phyloP scores from a whole-genome alignment of 176 grass and related monocot species.

The Paspalum notatum region DNA sequence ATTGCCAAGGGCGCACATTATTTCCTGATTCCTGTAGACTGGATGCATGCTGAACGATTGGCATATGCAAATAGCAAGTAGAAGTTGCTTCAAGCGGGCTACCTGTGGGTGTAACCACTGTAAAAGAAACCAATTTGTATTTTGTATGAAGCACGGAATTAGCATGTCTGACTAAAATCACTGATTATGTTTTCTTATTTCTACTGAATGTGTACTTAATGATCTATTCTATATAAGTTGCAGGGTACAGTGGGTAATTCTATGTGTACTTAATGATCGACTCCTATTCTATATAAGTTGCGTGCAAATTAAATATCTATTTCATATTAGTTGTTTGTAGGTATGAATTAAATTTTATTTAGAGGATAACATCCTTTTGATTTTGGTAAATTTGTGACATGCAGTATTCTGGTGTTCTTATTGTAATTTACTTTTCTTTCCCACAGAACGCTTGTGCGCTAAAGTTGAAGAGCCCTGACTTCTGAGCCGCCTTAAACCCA shows the following conservation, averaged over 20 bases:
- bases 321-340: conserved; percentile 10
- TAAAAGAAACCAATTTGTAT: not conserved
- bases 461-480: conserved; percentile 70
- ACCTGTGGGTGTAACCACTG: not conserved
- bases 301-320: not conserved
- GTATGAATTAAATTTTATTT: not conserved
- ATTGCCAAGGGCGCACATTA: conserved; percentile 3
- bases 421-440: conserved; percentile 24
- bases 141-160: conserved; percentile 2
- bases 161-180: conserved; percentile 1
- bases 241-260: not conserved
- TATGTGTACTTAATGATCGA: too few relatives aligned
- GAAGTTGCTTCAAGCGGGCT: not conserved
- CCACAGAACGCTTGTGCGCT: conserved; percentile 71
- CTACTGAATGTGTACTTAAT: not conserved
- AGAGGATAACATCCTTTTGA: not conserved
- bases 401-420: conserved; percentile 9
- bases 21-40: not conserved
- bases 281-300: too few relatives aligned
- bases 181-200: conserved; percentile 1
- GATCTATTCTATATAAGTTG: too few relatives aligned
- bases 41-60: not conserved
- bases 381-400: not conserved
- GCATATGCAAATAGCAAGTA: not conserved
- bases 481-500: conserved; percentile 25